These are phyloP conservation scores for Eucommia ulmoides DNA, from an alignment of 257 asterid genomes.

Conservation along the genomic window DNA sequence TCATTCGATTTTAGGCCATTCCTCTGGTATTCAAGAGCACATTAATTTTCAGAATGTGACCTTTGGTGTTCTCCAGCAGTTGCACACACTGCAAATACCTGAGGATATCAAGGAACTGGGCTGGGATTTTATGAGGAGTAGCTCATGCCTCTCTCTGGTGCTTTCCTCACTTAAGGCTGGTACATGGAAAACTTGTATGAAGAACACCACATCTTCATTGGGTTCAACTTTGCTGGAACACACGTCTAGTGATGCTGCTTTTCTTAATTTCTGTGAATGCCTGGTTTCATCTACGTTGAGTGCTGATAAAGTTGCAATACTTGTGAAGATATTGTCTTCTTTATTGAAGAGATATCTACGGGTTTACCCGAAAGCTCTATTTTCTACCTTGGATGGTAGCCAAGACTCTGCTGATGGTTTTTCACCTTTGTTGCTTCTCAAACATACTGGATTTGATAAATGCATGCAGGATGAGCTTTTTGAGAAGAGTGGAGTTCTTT, in stretches of 20 bases:
- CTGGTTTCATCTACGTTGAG: slow-evolving; percentile 32
- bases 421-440: slow-evolving; percentile 57
- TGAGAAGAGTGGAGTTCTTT: slow-evolving; percentile 40
- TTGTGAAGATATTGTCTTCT: slow-evolving; percentile 49
- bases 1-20: slow-evolving; percentile 37
- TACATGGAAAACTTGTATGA: slow-evolving; percentile 24
- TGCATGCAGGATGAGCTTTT: slow-evolving; percentile 43
- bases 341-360: slow-evolving; percentile 51
- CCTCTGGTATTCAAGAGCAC: slow-evolving; percentile 19
- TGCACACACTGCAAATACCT: slow-evolving; percentile 31
- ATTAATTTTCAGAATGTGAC: slow-evolving; percentile 34
- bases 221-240: slow-evolving; percentile 26
- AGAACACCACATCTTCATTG: slow-evolving; percentile 18
- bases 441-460: slow-evolving; percentile 47
- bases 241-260: slow-evolving; percentile 39
- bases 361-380: slow-evolving; percentile 62
- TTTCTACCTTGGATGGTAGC: slow-evolving; percentile 33
- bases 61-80: slow-evolving; percentile 49
- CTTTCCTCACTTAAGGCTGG: slow-evolving; percentile 53
- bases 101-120: slow-evolving; percentile 46
- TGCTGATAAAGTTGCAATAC: slow-evolving; percentile 34
- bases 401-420: slow-evolving; percentile 26
- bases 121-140: slow-evolving; percentile 66
- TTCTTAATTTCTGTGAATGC: slow-evolving; percentile 35
- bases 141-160: slow-evolving; percentile 69